A percentile compares a stretch with the other conserved stretches of the same genome.
phyloP scores from a whole-genome alignment of 306 rosid genomes.

The Benincasa hispida region DNA sequence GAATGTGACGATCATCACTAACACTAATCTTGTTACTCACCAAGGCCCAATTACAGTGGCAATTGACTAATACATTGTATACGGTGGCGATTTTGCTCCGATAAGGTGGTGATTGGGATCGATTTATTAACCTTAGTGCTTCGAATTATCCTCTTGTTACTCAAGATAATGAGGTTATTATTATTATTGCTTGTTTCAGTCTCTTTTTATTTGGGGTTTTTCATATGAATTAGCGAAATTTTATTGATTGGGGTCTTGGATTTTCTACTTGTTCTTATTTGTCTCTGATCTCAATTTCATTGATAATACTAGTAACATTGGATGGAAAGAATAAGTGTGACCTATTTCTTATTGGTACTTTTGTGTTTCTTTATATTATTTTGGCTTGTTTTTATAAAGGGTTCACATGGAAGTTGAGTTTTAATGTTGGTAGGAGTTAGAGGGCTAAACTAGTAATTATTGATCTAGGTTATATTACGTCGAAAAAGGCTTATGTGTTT shows the following conservation, averaged over 20 bases:
- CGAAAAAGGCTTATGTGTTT: slow-evolving; percentile 77
- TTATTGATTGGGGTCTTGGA: slow-evolving; percentile 19
- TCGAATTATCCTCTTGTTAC: slow-evolving; percentile 91
- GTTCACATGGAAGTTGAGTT: slow-evolving; percentile 7
- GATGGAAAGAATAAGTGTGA: slow-evolving; percentile 82
- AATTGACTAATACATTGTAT: slow-evolving; percentile 48
- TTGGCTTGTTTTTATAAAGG: neutral
- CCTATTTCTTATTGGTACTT: neutral
- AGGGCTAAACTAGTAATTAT: slow-evolving; percentile 79
- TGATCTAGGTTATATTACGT: slow-evolving; percentile 85
- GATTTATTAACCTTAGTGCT: slow-evolving; percentile 95
- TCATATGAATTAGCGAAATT: slow-evolving; percentile 2
- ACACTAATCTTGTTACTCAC: slow-evolving; percentile 83
- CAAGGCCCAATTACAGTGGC: slow-evolving; percentile 96
- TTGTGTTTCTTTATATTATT: neutral
- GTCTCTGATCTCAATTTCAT: slow-evolving; percentile 94
- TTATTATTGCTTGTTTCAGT: neutral
- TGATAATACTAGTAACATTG: slow-evolving; percentile 91
- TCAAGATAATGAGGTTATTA: slow-evolving; percentile 61
- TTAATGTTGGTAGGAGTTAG: slow-evolving; percentile 34
- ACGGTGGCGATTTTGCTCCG: slow-evolving; percentile 75
- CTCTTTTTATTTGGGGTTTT: neutral
- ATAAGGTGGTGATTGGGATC: slow-evolving; percentile 91
- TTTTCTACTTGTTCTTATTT: slow-evolving; percentile 59
- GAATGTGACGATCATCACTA: slow-evolving; percentile 59